These are phyloP conservation scores for Boletus reticulatus DNA, from an alignment of 768 basidiomycete species.

Conservation along the genomic window DNA sequence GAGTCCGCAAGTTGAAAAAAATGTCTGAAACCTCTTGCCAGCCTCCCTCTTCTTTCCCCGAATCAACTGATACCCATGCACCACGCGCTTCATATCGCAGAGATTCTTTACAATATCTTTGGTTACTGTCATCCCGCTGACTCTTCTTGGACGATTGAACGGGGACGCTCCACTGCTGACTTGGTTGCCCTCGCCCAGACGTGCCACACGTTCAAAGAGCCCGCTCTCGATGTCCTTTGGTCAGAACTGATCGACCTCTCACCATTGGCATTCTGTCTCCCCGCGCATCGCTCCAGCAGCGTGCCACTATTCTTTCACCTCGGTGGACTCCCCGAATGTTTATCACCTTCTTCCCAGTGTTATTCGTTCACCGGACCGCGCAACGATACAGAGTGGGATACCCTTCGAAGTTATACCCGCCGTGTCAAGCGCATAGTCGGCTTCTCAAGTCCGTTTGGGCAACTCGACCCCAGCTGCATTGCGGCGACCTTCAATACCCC, in stretches of 20 bases:
- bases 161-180: not conserved
- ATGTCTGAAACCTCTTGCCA: not conserved
- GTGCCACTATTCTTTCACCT: not conserved
- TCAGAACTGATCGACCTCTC: not conserved
- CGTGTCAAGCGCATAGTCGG: not conserved
- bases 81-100: not conserved
- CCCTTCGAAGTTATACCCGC: slow-evolving; percentile 1
- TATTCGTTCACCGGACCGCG: not conserved
- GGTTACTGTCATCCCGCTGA: not conserved
- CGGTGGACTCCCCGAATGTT: not conserved
- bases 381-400: not conserved
- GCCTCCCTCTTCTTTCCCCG: not conserved
- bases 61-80: not conserved
- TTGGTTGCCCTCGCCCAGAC: not conserved
- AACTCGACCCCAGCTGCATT: not conserved
- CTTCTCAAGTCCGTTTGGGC: not conserved
- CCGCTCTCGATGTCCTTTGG: slow-evolving; percentile 1
- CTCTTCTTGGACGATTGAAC: not conserved
- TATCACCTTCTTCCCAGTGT: not conserved
- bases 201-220: slow-evolving; percentile 2
- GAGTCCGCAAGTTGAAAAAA: not conserved
- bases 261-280: not conserved
- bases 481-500: not conserved
- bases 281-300: not conserved
- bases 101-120: not conserved